Base-by-base conservation (phyloP, 2,329 filamentous ascomycete species). In the Fusarium anthophilum region DNA sequence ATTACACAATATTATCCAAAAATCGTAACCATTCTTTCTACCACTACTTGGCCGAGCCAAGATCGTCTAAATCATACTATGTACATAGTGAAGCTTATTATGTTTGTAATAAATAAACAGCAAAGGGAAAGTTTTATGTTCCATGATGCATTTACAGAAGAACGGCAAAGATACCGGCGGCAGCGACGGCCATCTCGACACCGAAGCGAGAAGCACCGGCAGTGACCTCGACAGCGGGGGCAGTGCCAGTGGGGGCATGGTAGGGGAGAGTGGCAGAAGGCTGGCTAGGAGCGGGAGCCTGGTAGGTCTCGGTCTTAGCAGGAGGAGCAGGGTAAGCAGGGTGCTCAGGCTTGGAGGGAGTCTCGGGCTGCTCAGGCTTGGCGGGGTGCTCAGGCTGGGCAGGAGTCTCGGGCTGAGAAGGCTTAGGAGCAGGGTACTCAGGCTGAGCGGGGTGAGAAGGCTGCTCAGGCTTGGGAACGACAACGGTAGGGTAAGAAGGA, bases 201-300 rank as follows among this genome's bases (percentile, higher is more conserved):
- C 78, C 77, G 45, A 82, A 68, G 66, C 80, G 81, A 63, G 76
- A 80, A 58, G 81, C 81, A 60, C 78, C 81, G 53, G 77, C 78
- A 53, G 78, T 81, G 54, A 80, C 74, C 63, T 68, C 58, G 30
- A 75, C 66, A 48, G 76, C 73, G 51, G 76, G 68, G 43, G 72
- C 56, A 26, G 72, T 65, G 51, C 65, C 71, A 47, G 74, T 73
- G 50, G 77, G 72, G 39, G 63, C 35, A 57, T 57, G 55, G 69
- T 69, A 65, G 47, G 73, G 70, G 59, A 72, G 55, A 45, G 74
- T 76, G 50, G 70, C 74, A 62, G 74, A 74, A 62, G 74, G 71
- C 68, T 76, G 66, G 65, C 74, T 66, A 44, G 72, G 47, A 38
- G 60, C 35, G 18, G 70, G 47, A 65, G 67, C 66, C 67, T 70